phyloP scores from a whole-genome alignment of 148 eudicot genomes.

The Silene uniflora region DNA sequence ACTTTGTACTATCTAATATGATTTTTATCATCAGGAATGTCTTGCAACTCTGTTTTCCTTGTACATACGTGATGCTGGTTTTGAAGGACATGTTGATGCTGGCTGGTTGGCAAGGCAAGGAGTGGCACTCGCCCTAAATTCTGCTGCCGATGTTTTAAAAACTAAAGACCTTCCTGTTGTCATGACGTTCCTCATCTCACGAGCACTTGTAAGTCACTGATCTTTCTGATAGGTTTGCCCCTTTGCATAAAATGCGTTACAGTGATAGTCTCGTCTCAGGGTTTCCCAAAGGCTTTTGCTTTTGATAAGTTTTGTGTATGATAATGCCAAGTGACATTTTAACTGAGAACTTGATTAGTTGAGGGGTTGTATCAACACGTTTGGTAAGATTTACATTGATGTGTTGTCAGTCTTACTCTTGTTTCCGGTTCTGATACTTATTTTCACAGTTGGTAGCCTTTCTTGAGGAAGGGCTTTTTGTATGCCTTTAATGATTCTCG shows the following conservation, averaged over 20 bases:
- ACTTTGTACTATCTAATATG: conserved; percentile 19
- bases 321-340: not conserved
- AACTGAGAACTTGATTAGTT: not conserved
- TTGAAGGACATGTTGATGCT: conserved; percentile 60
- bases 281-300: not conserved
- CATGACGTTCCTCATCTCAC: conserved; percentile 91
- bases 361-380: not conserved
- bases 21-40: conserved; percentile 52
- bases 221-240: not conserved
- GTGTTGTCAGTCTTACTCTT: not conserved
- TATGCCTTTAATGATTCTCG: not conserved
- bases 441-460: not conserved
- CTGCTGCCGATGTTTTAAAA: conserved; percentile 89
- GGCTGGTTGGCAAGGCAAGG: conserved; percentile 99
- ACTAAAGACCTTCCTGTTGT: conserved; percentile 97
- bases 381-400: not conserved
- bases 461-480: not conserved
- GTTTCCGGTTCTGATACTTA: not conserved
- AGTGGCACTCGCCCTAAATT: conserved; percentile 72
- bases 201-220: conserved; percentile 72
- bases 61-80: conserved; percentile 71
- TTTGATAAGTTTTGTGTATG: not conserved
- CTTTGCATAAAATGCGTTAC: not conserved
- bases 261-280: not conserved
- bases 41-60: conserved; percentile 83